phyloP scores from a whole-genome alignment of 192 early-diverging fungal species.

The Physocladia obscura region DNA sequence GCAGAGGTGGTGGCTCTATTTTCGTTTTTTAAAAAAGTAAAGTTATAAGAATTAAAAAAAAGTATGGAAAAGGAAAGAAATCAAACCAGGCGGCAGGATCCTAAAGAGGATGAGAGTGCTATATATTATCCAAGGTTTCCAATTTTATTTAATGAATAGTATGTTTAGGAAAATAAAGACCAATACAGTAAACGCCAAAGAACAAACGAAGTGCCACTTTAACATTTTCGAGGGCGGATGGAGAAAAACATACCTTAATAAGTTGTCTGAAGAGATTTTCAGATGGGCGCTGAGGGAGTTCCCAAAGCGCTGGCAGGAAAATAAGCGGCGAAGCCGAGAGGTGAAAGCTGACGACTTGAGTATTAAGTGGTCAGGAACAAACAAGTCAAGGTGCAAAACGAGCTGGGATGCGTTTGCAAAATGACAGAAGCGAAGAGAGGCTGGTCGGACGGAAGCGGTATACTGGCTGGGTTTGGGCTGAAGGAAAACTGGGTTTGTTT shows the following conservation, averaged over 20 bases:
- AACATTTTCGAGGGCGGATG: background rate
- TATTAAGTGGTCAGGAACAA: background rate
- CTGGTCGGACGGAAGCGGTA: background rate
- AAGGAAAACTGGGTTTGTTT: too few relatives aligned
- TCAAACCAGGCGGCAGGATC: constrained; percentile 29
- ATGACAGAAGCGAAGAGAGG: background rate
- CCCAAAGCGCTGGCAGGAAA: constrained; percentile 16
- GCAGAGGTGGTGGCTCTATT: constrained; percentile 31
- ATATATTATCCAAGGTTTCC: background rate
- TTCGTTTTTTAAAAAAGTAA: background rate
- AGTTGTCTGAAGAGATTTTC: constrained; percentile 30
- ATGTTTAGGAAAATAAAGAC: too few relatives aligned
- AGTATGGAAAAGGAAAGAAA: background rate
- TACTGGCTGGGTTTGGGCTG: too few relatives aligned
- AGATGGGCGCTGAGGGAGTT: constrained; percentile 23
- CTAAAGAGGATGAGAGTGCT: constrained; percentile 4
- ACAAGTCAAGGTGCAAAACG: background rate
- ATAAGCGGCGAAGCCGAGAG: constrained; percentile 11
- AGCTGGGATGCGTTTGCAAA: background rate
- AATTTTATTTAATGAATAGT: too few relatives aligned
- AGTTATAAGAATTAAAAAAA: background rate
- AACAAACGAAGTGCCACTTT: background rate
- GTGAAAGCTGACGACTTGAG: background rate
- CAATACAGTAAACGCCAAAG: too few relatives aligned
- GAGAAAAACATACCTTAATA: constrained; percentile 1